Evolutionary conservation across 139 green algal genomes (phyloP), one percentile per base, ranked within the genome.

Genomic region (Desmodesmus armatus): DNA sequence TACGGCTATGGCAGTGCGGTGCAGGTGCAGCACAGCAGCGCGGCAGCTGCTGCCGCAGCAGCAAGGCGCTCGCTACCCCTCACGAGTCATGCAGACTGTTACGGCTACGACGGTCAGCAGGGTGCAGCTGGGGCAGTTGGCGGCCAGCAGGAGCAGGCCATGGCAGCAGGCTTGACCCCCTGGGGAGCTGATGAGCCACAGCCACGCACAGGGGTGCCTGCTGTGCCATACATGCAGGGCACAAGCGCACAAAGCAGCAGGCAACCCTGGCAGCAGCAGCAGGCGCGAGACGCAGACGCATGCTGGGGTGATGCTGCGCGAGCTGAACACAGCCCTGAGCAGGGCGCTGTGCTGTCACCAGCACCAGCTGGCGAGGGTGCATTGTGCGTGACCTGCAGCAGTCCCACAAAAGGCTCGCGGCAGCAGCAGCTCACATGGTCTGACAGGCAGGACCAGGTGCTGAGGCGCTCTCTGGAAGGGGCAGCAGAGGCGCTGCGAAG

Each of bases 171-270:
- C n/a, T 51, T n/a, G 41, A 27, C n/a, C 39, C 39, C 27, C 5
- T 51, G 23, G 27, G 25, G 33, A 49, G 17, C 6, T 15, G 44
- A 72, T 65, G 58, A 39, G 78, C 78, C 63, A n/a, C 19, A 84
- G 40, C 78, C 62, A 19, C 62, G 78, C 17, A 23, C 9, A 27
- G 33, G 62, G 29, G 37, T 75, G 7, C 49, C 40, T 35, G n/a
- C 62, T 31, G 3, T 3, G 19, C 78, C 78, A 17, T 84, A 84
- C n/a, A n/a, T n/a, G n/a, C n/a, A n/a, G n/a, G n/a, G n/a, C n/a
- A n/a, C n/a, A n/a, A n/a, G n/a, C n/a, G n/a, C n/a, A n/a, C n/a
- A n/a, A n/a, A n/a, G n/a, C n/a, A n/a, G n/a, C n/a, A n/a, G 63
- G 78, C 29, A 77, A 40, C 41, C 62, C 78, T 55, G n/a, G n/a